A percentile compares a stretch with the other conserved stretches of the same genome.
These are phyloP conservation scores for Bretschneidera sinensis DNA, from an alignment of 345 rosid species.

Conservation along the genomic window DNA sequence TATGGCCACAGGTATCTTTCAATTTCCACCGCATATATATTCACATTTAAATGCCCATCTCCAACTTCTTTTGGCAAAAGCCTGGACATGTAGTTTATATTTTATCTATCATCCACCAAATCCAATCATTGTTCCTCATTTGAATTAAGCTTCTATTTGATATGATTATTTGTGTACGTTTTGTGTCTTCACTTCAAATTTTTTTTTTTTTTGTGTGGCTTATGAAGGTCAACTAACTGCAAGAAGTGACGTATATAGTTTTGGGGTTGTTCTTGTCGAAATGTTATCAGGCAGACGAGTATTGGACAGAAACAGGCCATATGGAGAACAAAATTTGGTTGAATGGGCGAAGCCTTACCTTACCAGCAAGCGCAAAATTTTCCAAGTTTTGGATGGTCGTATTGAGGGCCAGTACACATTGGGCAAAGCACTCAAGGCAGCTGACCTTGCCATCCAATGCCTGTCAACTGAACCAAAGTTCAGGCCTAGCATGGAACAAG, in stretches of 20 bases:
- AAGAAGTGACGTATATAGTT: slow-evolving; percentile 85
- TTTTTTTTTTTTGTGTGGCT: no score
- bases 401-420: slow-evolving; percentile 56
- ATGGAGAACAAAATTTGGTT: slow-evolving; percentile 72
- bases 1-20: slow-evolving; percentile 73
- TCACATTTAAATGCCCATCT: no score
- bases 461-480: slow-evolving; percentile 63
- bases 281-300: slow-evolving; percentile 80
- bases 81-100: neutral
- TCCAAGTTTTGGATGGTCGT: slow-evolving; percentile 65
- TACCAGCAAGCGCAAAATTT: slow-evolving; percentile 67
- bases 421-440: slow-evolving; percentile 44
- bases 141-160: neutral
- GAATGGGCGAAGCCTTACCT: slow-evolving; percentile 89
- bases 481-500: slow-evolving; percentile 73
- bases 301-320: slow-evolving; percentile 73
- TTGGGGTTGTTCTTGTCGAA: slow-evolving; percentile 88
- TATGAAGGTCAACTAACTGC: slow-evolving; percentile 65
- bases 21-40: neutral
- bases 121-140: neutral
- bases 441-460: slow-evolving; percentile 62
- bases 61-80: no score
- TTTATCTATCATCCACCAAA: neutral
- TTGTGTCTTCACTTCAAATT: slow-evolving; percentile 1
- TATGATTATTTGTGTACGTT: neutral